phyloP scores from a whole-genome alignment of 495 filamentous ascomycete species.

The Hyaloscypha hepaticicola region DNA sequence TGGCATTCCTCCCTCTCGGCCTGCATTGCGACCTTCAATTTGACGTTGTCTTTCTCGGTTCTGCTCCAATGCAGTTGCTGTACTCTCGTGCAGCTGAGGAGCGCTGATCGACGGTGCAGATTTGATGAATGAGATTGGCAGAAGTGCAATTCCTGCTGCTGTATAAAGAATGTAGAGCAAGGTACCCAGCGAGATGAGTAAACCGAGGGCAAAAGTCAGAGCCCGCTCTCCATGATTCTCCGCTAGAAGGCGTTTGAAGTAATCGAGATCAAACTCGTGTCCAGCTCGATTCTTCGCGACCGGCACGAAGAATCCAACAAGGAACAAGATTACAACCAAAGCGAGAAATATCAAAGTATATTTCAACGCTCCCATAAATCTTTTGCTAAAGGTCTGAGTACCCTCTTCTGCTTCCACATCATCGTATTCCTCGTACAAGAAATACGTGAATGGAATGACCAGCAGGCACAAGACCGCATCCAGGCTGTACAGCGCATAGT shows the following conservation, averaged over 20 bases:
- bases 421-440: constrained; percentile 96
- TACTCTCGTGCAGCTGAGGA: constrained; percentile 71
- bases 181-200: constrained; percentile 82
- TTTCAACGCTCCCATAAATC: constrained; percentile 81
- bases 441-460: constrained; percentile 93
- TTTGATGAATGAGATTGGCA: constrained; percentile 88
- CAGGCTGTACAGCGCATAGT: constrained; percentile 88
- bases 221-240: constrained; percentile 93
- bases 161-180: constrained; percentile 86
- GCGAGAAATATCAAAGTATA: constrained; percentile 85
- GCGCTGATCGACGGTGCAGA: constrained; percentile 79
- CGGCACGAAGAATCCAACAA: constrained; percentile 91
- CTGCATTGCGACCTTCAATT: constrained; percentile 81
- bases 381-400: constrained; percentile 62
- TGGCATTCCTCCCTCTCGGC: constrained; percentile 69
- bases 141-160: constrained; percentile 80
- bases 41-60: constrained; percentile 91
- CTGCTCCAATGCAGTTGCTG: constrained; percentile 71
- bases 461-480: constrained; percentile 90
- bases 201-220: constrained; percentile 80
- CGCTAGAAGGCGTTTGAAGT: constrained; percentile 78
- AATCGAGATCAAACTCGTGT: constrained; percentile 74
- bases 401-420: constrained; percentile 78
- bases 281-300: constrained; percentile 62
- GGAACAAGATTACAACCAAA: constrained; percentile 77